Conservation (phyloP, 192 early-diverging fungal genomes). For the Chytriomyces sp. region DNA sequence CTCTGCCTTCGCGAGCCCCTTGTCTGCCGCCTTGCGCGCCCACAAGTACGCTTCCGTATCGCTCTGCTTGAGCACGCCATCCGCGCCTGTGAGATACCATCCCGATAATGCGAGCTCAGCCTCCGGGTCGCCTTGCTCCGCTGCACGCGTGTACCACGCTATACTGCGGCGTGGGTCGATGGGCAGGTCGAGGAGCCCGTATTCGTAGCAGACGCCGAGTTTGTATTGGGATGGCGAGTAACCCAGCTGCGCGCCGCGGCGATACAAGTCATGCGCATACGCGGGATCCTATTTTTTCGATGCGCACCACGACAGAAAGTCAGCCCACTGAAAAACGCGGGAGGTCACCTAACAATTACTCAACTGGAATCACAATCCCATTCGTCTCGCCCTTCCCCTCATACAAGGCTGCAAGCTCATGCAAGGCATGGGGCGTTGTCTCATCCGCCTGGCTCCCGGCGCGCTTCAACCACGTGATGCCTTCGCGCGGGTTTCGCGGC, state of each 20-base stretch:
- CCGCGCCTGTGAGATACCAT: slow-evolving; percentile 96
- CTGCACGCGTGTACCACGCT: slow-evolving; percentile 93
- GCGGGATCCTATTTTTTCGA: slow-evolving; percentile 64
- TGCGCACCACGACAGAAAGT: background rate
- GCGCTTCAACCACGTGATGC: slow-evolving; percentile 91
- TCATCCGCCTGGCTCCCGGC: slow-evolving; percentile 89
- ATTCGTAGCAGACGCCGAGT: slow-evolving; percentile 91
- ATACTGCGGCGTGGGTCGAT: slow-evolving; percentile 88
- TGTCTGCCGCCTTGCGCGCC: slow-evolving; percentile 96
- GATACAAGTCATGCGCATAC: slow-evolving; percentile 91
- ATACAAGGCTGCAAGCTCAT: slow-evolving; percentile 88
- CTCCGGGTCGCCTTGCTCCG: slow-evolving; percentile 87
- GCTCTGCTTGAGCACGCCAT: slow-evolving; percentile 83
- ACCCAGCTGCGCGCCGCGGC: slow-evolving; percentile 88
- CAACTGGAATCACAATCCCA: slow-evolving; percentile 46
- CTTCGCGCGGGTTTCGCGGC: slow-evolving; percentile 81
- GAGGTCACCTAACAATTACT: slow-evolving; percentile 23
- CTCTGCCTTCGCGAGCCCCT: slow-evolving; percentile 91
- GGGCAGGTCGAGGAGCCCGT: slow-evolving; percentile 85
- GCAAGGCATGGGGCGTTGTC: slow-evolving; percentile 88
- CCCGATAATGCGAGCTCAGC: slow-evolving; percentile 93
- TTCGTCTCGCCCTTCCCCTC: slow-evolving; percentile 65
- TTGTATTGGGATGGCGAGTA: slow-evolving; percentile 92
- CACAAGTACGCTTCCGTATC: slow-evolving; percentile 97
- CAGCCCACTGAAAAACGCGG: background rate